phyloP scores from a whole-genome alignment of 495 filamentous ascomycete species.

The Margaritispora aquatica region DNA sequence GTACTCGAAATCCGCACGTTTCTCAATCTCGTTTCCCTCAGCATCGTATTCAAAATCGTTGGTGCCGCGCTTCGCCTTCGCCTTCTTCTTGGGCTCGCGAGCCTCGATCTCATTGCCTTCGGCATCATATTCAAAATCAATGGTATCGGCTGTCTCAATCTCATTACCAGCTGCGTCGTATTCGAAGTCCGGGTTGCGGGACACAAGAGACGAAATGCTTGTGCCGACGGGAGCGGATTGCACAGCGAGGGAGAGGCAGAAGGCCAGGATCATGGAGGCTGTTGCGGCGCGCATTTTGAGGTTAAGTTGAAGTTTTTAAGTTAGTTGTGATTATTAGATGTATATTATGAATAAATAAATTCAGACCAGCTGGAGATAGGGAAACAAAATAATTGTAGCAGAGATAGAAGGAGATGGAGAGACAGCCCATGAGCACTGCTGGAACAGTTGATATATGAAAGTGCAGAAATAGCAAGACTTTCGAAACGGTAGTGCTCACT shows the following conservation, averaged over 20 bases:
- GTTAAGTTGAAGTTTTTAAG: too few relatives aligned
- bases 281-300: conserved; percentile 11
- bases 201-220: conserved; percentile 5
- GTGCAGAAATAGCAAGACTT: not conserved
- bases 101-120: conserved; percentile 8
- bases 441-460: not conserved
- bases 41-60: not conserved
- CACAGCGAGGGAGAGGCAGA: conserved; percentile 5
- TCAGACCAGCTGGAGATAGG: conserved; percentile 1
- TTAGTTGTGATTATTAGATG: not conserved
- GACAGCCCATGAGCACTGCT: too few relatives aligned
- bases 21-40: not conserved
- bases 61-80: too few relatives aligned
- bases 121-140: conserved; percentile 10
- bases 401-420: not conserved
- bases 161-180: conserved; percentile 9
- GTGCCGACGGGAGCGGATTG: conserved; percentile 7
- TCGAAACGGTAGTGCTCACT: not conserved
- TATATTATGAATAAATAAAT: not conserved
- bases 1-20: not conserved
- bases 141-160: conserved; percentile 2
- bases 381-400: not conserved
- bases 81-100: too few relatives aligned
- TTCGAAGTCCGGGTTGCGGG: conserved; percentile 1
- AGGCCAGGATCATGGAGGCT: conserved; percentile 6